phyloP scores from a whole-genome alignment of 2,329 filamentous ascomycete species.

The Trichophyton schoenleinii region DNA sequence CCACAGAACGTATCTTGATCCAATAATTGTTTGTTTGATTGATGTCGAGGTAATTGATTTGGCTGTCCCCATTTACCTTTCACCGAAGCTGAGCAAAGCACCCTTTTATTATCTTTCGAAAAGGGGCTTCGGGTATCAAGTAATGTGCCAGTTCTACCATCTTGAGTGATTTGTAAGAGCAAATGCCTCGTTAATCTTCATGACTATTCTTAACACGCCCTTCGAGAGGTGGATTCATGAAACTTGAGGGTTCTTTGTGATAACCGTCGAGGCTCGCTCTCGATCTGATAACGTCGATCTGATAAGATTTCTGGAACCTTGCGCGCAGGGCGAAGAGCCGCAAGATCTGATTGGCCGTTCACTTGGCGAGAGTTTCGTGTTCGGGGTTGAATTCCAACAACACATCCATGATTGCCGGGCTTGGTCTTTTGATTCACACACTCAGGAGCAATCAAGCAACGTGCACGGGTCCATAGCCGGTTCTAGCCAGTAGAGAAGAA shows the following conservation, averaged over 20 bases:
- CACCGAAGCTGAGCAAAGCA: not conserved
- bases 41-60: not conserved
- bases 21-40: not conserved
- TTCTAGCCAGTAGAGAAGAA: not conserved
- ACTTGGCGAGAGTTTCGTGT: not conserved
- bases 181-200: not conserved
- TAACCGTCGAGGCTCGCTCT: not conserved
- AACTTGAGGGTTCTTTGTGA: not conserved
- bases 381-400: not conserved
- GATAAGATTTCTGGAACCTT: not conserved
- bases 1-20: not conserved
- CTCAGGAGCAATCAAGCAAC: not conserved
- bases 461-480: not conserved
- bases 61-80: not conserved
- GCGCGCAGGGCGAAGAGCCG: not conserved
- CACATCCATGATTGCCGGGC: not conserved
- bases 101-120: not conserved
- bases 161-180: not conserved
- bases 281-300: too few relatives aligned
- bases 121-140: not conserved
- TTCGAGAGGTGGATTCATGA: not conserved
- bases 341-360: not conserved
- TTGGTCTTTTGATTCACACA: not conserved
- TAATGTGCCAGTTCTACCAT: not conserved
- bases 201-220: not conserved